Evolutionary conservation across 768 basidiomycete genomes (phyloP).

Genomic region (Psilocybe azurescens): DNA sequence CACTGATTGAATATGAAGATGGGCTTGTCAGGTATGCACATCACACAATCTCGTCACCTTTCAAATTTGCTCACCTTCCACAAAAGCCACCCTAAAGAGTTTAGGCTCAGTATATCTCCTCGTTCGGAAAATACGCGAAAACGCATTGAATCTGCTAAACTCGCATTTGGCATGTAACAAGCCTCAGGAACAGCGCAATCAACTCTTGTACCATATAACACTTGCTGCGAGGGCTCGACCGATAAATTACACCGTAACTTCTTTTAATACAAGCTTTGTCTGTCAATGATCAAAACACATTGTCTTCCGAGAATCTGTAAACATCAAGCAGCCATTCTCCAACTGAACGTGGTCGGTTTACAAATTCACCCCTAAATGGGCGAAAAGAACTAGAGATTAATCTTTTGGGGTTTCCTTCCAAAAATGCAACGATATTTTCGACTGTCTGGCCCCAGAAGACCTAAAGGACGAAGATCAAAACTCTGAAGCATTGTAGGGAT

Average conservation of each 20-base stretch:
- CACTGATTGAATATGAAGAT: constrained; percentile 27
- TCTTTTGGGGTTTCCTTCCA: constrained; percentile 43
- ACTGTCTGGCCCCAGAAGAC: constrained; percentile 59
- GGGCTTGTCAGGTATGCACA: constrained; percentile 28
- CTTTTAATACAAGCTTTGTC: too few relatives aligned
- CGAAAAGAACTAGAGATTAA: constrained; percentile 4
- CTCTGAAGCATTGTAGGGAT: background rate
- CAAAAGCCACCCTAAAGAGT: constrained; percentile 31
- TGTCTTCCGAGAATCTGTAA: too few relatives aligned
- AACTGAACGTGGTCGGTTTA: too few relatives aligned
- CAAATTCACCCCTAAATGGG: too few relatives aligned
- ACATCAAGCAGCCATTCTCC: too few relatives aligned
- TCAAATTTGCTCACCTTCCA: background rate
- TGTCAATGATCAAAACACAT: too few relatives aligned
- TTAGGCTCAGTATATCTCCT: constrained; percentile 22
- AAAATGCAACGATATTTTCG: constrained; percentile 60
- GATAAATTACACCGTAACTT: too few relatives aligned
- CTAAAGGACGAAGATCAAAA: constrained; percentile 28
- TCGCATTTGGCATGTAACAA: constrained; percentile 10
- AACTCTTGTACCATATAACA: too few relatives aligned
- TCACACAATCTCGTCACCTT: background rate
- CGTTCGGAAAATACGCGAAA: constrained; percentile 24
- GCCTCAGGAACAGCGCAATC: too few relatives aligned
- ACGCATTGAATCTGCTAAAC: constrained; percentile 21
- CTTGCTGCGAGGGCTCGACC: too few relatives aligned